Conservation (phyloP, 495 filamentous ascomycete species). For the Penicillium daleae region DNA sequence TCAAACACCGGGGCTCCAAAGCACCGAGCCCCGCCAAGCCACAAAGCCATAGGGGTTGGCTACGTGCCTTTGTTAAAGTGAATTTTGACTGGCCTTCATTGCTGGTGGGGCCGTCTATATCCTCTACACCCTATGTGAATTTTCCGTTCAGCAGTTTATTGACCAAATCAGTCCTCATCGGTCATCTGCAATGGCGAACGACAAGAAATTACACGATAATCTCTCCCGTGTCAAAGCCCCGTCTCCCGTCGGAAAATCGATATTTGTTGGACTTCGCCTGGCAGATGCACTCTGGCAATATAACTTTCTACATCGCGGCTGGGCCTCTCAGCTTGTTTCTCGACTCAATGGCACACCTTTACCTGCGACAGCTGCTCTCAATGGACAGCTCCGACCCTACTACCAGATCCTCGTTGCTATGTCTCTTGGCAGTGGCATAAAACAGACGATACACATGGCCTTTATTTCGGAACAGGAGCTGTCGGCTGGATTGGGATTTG, state of each 20-base stretch:
- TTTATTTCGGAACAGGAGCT: conserved; percentile 49
- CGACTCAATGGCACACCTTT: conserved; percentile 29
- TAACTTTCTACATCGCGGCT: conserved; percentile 43
- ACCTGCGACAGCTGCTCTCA: conserved; percentile 38
- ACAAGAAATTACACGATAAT: conserved; percentile 19
- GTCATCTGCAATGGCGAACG: no score
- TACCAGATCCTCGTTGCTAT: conserved; percentile 61
- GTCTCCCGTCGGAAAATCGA: conserved; percentile 51
- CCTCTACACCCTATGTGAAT: no score
- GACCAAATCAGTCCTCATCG: no score
- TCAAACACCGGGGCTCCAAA: no score
- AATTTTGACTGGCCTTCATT: no score
- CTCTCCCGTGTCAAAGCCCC: conserved; percentile 35
- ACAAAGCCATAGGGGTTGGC: no score
- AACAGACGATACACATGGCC: conserved; percentile 54
- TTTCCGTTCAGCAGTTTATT: no score
- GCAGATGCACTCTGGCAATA: conserved; percentile 63
- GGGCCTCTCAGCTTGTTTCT: conserved; percentile 17
- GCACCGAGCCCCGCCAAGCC: no score
- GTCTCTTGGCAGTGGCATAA: conserved; percentile 50
- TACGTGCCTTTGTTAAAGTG: no score
- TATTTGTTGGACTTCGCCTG: conserved; percentile 61
- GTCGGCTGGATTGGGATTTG: conserved; percentile 20
- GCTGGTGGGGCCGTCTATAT: no score
- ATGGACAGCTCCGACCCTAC: conserved; percentile 54